phyloP scores from a whole-genome alignment of 257 asterid species.

The Solanum peruvianum region DNA sequence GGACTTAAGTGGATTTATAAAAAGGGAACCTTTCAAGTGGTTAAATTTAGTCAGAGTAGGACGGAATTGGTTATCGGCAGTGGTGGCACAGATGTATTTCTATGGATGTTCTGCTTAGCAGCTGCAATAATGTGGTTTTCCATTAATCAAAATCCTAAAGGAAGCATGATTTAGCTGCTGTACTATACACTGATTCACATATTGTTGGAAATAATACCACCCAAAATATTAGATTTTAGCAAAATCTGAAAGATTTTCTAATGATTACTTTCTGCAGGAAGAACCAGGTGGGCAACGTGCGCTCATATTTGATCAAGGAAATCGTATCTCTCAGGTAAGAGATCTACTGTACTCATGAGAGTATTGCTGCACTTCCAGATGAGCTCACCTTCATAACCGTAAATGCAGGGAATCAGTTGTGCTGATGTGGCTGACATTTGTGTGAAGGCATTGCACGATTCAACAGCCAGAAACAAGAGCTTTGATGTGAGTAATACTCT shows the following conservation, averaged over 20 bases:
- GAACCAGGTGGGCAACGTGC: constrained; percentile 99
- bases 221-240: not conserved
- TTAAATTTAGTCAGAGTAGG: not conserved
- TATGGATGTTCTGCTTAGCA: not conserved
- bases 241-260: not conserved
- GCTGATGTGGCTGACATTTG: constrained; percentile 99
- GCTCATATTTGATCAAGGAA: constrained; percentile 91
- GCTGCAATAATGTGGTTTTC: not conserved
- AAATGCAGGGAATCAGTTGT: constrained; percentile 80
- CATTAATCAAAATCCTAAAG: not conserved
- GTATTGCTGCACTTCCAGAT: not conserved
- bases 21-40: not conserved
- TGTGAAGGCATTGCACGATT: constrained; percentile 92
- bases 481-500: constrained; percentile 56
- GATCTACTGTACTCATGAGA: not conserved
- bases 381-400: not conserved
- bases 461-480: constrained; percentile 98
- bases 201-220: not conserved
- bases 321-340: constrained; percentile 84
- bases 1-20: not conserved
- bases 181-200: not conserved
- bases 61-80: not conserved
- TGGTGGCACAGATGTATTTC: not conserved
- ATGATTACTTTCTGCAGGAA: constrained; percentile 39
- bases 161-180: not conserved